Base-by-base conservation (phyloP, 1,139 yeast species). In the Keqinozyma sinolaborantium region DNA sequence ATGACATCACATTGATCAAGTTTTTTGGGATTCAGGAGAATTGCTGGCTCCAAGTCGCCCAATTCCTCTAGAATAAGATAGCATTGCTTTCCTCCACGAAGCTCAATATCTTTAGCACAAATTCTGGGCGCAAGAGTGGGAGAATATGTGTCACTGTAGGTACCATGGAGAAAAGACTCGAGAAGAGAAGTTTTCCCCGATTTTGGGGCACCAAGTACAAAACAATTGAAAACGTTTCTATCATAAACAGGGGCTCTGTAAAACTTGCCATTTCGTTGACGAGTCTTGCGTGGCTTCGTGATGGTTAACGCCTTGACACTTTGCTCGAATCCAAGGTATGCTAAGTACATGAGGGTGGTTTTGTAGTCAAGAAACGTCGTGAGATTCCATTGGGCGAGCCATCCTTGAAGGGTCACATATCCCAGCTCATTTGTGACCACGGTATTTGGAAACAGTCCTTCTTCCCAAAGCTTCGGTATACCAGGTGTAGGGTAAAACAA, bases 341-440 rank as follows among this genome's bases (percentile, higher is more conserved):
- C 95, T 38, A 92, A 60, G 50, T 90, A 92, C 33, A 88, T 95
- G 35, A 92, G 70, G 0, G 97, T 88, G 1, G 88, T 82, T 47
- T 73, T 78, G 51, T 84, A 80, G 47, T 88, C 95, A 24, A 92
- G 62, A 47, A 80, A 87, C 0, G 97, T 90, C 0, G 97, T 87
- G 81, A 92, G 82, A 45, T 92, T 83, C 98, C 98, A 92, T 49
- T 92, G 97, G 0, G 98, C 97, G 27, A 92, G 60, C 98, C 98
- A 92, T 2, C 98, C 98, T 60, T 92, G 97, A 20, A 92, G 59
- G 0, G 97, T 86, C 3, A 92, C 92, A 51, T 80, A 76, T 0
- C 96, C 97, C 40, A 79, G 80, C 42, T 87, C 96, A 51, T 88
- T 90, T 35, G 95, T 76, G 2, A 90, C 96, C 5, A 95, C 84